Evolutionary conservation across 495 filamentous ascomycete genomes (phyloP).

Genomic region (Podospora appendiculata): DNA sequence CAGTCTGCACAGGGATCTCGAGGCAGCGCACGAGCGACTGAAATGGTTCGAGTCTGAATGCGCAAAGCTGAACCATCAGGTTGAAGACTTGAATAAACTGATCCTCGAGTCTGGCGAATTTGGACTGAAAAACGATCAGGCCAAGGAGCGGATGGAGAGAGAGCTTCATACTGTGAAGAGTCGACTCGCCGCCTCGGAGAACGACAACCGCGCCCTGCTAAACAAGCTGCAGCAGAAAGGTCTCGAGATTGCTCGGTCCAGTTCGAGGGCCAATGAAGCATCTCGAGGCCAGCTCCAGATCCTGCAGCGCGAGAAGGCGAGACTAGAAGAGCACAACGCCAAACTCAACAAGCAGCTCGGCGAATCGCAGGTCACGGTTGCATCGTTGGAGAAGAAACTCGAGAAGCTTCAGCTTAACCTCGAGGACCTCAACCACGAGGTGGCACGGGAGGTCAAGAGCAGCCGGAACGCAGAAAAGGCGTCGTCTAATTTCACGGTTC

Average conservation of each 20-base stretch:
- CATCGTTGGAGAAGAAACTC: conserved; percentile 87
- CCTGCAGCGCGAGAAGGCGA: conserved; percentile 77
- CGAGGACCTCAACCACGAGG: conserved; percentile 91
- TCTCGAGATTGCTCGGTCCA: conserved; percentile 87
- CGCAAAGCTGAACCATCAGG: conserved; percentile 59
- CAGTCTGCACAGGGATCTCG: conserved; percentile 69
- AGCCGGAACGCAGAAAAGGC: conserved; percentile 87
- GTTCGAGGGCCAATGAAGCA: conserved; percentile 75
- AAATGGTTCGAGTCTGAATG: conserved; percentile 71
- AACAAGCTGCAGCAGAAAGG: conserved; percentile 99
- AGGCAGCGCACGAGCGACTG: conserved; percentile 59
- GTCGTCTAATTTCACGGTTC: conserved; percentile 72
- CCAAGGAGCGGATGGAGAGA: conserved; percentile 85
- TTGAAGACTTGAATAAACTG: conserved; percentile 73
- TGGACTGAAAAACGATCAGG: conserved; percentile 78
- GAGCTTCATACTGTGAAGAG: conserved; percentile 92
- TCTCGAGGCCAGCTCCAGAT: conserved; percentile 69
- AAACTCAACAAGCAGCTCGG: conserved; percentile 78
- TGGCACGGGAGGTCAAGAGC: conserved; percentile 82
- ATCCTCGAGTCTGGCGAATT: conserved; percentile 85
- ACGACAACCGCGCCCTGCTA: conserved; percentile 89
- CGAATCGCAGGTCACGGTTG: conserved; percentile 76
- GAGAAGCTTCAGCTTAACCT: conserved; percentile 85
- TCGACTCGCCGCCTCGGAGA: conserved; percentile 85
- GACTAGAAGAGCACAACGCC: conserved; percentile 75